Percentiles rank a stretch among this genome's conserved stretches.
Conservation (phyloP, 257 asterid species). For the Asclepias syriaca region DNA sequence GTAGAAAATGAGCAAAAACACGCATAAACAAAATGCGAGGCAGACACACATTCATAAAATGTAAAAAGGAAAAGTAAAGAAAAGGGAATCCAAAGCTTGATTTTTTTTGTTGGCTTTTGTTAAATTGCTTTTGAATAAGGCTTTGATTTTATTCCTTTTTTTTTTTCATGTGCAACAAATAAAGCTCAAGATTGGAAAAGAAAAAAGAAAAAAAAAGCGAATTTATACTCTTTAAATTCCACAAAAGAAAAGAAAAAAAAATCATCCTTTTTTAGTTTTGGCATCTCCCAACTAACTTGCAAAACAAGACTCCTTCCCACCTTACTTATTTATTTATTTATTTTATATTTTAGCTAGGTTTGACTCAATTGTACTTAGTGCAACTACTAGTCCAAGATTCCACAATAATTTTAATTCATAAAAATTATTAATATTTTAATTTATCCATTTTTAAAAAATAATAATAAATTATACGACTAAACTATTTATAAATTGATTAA, state of each 20-base stretch:
- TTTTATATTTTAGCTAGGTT: background rate
- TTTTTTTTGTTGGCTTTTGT: constrained; percentile 12
- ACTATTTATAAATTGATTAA: no score
- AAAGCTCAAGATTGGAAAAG: background rate
- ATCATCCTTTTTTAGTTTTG: background rate
- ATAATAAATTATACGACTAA: no score
- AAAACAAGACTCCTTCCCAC: constrained; percentile 13
- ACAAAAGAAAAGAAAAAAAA: no score
- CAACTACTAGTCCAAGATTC: no score
- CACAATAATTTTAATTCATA: no score
- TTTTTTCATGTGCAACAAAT: background rate
- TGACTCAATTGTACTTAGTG: background rate
- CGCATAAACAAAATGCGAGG: background rate
- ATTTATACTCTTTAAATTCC: constrained; percentile 5
- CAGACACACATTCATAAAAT: no score
- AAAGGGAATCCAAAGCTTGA: constrained; percentile 24
- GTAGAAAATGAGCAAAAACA: background rate
- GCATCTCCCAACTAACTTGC: constrained; percentile 17
- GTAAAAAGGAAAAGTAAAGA: no score
- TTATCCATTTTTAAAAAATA: no score
- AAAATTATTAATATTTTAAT: no score
- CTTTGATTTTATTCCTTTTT: background rate
- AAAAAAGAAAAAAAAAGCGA: background rate
- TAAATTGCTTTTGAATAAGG: constrained; percentile 17
- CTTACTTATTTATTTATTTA: no score